Evolutionary conservation across 805 yeast genomes (phyloP).

Genomic region (Ogataea nakhonphanomensis): DNA sequence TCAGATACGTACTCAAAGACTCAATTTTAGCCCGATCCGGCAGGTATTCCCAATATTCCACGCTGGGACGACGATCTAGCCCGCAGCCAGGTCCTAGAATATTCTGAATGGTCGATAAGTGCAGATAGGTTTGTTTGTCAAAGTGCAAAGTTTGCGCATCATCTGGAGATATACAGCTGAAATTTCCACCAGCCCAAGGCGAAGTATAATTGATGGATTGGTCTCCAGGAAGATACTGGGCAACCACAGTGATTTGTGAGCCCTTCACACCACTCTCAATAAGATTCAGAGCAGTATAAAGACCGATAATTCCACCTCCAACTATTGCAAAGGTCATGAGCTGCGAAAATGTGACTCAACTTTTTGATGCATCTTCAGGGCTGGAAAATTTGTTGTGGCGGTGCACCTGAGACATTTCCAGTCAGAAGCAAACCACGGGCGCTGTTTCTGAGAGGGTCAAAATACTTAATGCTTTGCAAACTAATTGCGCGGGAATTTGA

Average conservation of each 20-base stretch:
- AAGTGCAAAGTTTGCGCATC: conserved; percentile 47
- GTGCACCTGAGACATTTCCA: not conserved
- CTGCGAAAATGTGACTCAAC: not conserved
- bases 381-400: not conserved
- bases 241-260: conserved; percentile 51
- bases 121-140: conserved; percentile 56
- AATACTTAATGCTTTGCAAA: too few relatives aligned
- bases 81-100: conserved; percentile 49
- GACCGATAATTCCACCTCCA: conserved; percentile 66
- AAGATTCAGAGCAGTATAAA: conserved; percentile 56
- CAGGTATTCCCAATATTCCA: conserved; percentile 53
- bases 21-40: conserved; percentile 47
- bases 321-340: conserved; percentile 23
- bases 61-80: conserved; percentile 49
- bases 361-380: not conserved
- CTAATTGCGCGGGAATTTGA: too few relatives aligned
- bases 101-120: conserved; percentile 40
- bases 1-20: conserved; percentile 47
- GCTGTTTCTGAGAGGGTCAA: too few relatives aligned
- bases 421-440: too few relatives aligned
- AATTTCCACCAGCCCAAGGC: conserved; percentile 76
- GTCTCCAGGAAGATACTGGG: conserved; percentile 75
- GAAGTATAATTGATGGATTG: conserved; percentile 70
- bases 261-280: conserved; percentile 39
- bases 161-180: conserved; percentile 57